Evolutionary conservation across 805 yeast species (phyloP).

Genomic region (Cyberlindnera misumaiensis): DNA sequence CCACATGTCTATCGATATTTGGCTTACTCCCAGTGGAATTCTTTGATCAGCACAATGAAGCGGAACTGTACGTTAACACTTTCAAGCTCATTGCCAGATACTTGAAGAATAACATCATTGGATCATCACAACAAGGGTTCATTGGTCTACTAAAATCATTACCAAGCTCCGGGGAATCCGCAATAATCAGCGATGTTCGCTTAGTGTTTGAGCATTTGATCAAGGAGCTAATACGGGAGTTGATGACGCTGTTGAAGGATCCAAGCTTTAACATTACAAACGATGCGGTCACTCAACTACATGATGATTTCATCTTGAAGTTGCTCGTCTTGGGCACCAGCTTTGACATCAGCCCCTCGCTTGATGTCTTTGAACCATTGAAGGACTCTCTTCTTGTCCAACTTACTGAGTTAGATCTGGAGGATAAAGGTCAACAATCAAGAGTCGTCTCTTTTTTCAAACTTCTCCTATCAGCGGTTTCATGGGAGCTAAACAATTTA

Average conservation of each 20-base stretch:
- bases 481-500: slow-evolving; percentile 15
- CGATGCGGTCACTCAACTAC: slow-evolving; percentile 8
- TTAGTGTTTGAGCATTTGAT: slow-evolving; percentile 6
- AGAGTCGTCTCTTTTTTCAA: slow-evolving; percentile 7
- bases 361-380: slow-evolving; percentile 8
- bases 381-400: slow-evolving; percentile 2
- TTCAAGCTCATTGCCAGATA: slow-evolving; percentile 10
- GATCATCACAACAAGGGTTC: slow-evolving; percentile 9
- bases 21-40: slow-evolving; percentile 9
- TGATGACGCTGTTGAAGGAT: slow-evolving; percentile 9
- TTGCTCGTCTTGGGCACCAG: slow-evolving; percentile 12
- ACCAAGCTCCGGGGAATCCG: slow-evolving; percentile 1
- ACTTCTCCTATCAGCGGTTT: slow-evolving; percentile 11
- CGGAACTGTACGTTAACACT: slow-evolving; percentile 7
- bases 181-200: slow-evolving; percentile 8
- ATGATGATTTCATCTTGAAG: slow-evolving; percentile 16
- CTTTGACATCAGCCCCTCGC: slow-evolving; percentile 8
- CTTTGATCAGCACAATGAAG: slow-evolving; percentile 20
- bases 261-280: slow-evolving; percentile 7
- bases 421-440: background rate
- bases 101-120: slow-evolving; percentile 16
- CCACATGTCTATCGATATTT: slow-evolving; percentile 13
- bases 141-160: slow-evolving; percentile 5
- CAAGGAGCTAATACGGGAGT: slow-evolving; percentile 12
- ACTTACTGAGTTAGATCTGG: background rate